Evolutionary conservation across 2,329 filamentous ascomycete genomes (phyloP), one percentile per base, ranked within the genome.

Genomic region (Nemania sp.): DNA sequence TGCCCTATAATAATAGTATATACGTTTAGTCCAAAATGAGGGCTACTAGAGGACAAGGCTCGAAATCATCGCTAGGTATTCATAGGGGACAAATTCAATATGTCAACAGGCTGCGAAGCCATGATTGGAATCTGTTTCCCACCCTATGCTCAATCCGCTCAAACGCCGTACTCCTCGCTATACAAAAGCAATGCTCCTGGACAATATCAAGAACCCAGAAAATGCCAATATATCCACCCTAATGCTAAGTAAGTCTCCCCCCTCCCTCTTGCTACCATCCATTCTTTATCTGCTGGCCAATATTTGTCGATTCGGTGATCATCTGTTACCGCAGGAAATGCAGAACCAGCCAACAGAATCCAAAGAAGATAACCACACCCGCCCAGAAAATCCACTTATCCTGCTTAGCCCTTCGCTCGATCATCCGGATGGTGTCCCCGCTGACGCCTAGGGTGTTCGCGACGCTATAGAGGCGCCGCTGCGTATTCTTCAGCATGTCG

Each of bases 371-470:
- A 5, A 97, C 81, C 2, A 95, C 93, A 0, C 96, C 94, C 0
- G 84, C 92, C 86, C 92, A 92, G 79, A 99, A 99, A 41, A 99
- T 97, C 94, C 94, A 98, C 82, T 98, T 98, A 79, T 99, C 96
- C 83, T 98, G 92, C 79, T 90, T 92, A 58, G 96, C 94, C 70
- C 96, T 86, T 73, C 96, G 84, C 82, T 98, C 95, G 49, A 99
- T 92, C 93, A 96, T 98, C 54, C 96, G 90, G 72, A 99, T 99
- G 1, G 96, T 99, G 79, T 98, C 95, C 22, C 95, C 94, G 76
- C 92, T 97, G 67, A 99, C 88, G 0, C 96, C 96, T 55, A 99
- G 82, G 24, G 96, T 98, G 78, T 97, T 98, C 6, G 93, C 96
- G 22, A 98, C 94, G 74, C 89, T 95, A 78, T 98, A 98, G 57